Conservation (phyloP, 2,329 filamentous ascomycete genomes). For the Furcasterigmium furcatum region DNA sequence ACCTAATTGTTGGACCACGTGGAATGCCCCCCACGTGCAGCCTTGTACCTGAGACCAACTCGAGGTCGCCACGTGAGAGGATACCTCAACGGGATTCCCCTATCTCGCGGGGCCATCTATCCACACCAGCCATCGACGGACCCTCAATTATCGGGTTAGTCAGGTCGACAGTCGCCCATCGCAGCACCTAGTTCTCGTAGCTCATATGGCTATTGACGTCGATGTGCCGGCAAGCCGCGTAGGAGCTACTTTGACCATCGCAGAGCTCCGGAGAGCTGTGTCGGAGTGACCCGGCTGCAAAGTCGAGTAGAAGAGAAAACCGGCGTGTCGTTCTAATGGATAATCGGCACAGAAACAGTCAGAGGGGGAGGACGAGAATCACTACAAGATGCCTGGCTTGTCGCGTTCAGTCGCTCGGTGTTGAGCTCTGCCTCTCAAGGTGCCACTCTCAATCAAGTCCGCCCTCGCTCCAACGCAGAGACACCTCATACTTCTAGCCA, state of each 20-base stretch:
- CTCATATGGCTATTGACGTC: too few species aligned
- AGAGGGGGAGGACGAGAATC: not conserved
- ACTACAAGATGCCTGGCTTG: not conserved
- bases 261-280: slow-evolving; percentile 1
- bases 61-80: not conserved
- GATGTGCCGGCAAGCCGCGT: too few species aligned
- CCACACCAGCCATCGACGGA: not conserved
- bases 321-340: not conserved
- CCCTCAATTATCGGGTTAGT: slow-evolving; percentile 1
- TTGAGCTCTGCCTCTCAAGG: not conserved
- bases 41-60: too few species aligned
- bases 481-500: too few species aligned
- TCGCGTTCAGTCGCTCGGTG: not conserved
- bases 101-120: not conserved
- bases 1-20: too few species aligned
- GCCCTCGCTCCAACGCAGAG: not conserved
- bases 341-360: not conserved
- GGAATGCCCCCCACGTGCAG: too few species aligned
- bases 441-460: not conserved
- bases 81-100: not conserved
- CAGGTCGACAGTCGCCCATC: slow-evolving; percentile 2
- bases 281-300: slow-evolving; percentile 2
- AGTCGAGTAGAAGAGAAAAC: not conserved
- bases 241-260: not conserved
- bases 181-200: too few species aligned